Conservation (phyloP, 208 protist species). For the Endotrypanum monterogeii region DNA sequence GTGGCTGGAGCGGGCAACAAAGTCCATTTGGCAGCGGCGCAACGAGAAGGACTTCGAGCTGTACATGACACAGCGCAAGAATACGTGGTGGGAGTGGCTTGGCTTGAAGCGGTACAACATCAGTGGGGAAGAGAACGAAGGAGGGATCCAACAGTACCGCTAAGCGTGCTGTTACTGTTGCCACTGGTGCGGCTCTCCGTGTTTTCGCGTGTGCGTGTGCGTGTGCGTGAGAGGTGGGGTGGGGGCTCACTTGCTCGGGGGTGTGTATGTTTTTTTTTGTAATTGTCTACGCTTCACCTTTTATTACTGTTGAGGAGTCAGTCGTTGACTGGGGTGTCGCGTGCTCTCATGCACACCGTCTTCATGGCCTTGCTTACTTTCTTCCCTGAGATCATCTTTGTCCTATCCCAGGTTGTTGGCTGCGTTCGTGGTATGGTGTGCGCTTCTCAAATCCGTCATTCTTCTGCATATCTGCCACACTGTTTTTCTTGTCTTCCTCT, state of each 20-base stretch:
- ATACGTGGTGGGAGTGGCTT: conserved; percentile 80
- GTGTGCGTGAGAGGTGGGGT: background rate
- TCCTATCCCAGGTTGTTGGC: background rate
- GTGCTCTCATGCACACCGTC: no score
- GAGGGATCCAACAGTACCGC: conserved; percentile 78
- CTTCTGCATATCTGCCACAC: background rate
- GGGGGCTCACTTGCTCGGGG: background rate
- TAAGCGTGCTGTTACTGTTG: background rate
- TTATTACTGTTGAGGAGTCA: background rate
- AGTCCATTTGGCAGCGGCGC: conserved; percentile 80
- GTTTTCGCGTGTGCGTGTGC: background rate
- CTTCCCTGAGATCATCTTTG: background rate
- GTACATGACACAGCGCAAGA: conserved; percentile 90
- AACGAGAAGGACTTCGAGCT: conserved; percentile 86
- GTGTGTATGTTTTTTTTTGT: no score
- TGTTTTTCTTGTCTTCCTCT: background rate
- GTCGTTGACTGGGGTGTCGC: background rate
- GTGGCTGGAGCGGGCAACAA: conserved; percentile 74
- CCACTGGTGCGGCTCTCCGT: background rate
- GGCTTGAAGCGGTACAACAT: conserved; percentile 91
- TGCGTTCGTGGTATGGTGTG: background rate
- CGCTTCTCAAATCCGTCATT: background rate
- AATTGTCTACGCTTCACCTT: no score
- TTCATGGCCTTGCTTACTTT: background rate
- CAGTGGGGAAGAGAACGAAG: conserved; percentile 74